Evolutionary conservation across 495 filamentous ascomycete genomes (phyloP), one percentile per base, ranked within the genome.

Genomic region (Podospora anserina): DNA sequence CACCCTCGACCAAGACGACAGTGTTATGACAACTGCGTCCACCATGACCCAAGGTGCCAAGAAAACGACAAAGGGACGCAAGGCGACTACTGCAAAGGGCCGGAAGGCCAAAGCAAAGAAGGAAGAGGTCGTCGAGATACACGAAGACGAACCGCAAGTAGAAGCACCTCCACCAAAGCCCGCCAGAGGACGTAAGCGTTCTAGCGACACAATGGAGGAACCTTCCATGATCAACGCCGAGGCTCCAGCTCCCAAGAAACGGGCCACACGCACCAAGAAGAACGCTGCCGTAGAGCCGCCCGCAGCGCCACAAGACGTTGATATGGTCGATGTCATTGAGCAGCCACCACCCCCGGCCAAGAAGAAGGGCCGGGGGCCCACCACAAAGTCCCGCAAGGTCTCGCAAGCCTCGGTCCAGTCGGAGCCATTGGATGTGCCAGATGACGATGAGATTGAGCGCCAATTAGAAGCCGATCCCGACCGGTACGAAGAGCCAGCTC

Each of bases 371-470:
- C 77, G 74, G 27, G 66, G 69, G 6, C 71, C 77, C 6, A 69
- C 72, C 15, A 73, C 83, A 28, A 83, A 84, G 15, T 81, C 78
- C 30, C 83, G 86, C 54, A 90, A 87, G 66, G 81, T 72, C 2
- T 90, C 89, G 2, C 78, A 78, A 28, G 73, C 78, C n/a, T 86
- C 86, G 7, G 71, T 81, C n/a, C 74, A 68, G 6, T 79, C 80
- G 0, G 76, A 78, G 23, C 71, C 76, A 7, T 79, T 80, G 0
- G 75, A 70, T 9, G 64, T 82, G 1, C 83, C 83, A 4, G 81
- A 84, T 61, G 88, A 93, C 64, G 87, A 88, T 3, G 90, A 91
- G 64, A 82, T 92, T 39, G 88, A 93, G n/a, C 84, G 85, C 27
- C 87, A 85, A 34, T 80, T 93, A 2, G 85, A 89, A 70, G 87